Base-by-base conservation (phyloP, 345 rosid species). In the Kernera saxatilis region DNA sequence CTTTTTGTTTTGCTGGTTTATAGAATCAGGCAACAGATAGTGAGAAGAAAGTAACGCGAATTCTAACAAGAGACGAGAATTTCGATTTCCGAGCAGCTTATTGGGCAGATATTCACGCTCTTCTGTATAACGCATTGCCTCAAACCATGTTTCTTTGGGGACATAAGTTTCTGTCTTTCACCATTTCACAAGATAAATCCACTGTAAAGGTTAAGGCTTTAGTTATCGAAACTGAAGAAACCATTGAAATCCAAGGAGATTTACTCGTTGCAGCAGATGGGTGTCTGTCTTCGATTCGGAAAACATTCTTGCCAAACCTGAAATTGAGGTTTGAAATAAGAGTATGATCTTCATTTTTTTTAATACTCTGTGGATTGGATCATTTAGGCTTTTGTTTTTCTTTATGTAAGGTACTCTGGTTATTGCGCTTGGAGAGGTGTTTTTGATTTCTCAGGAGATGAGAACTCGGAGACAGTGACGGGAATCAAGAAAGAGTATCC, bases 371-470 rank as follows among this genome's bases (percentile, higher is more conserved):
- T 57, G 57, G 66, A 44, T 4, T 40, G 23, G 35, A 12, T 67
- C 5, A n/a, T 17, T 41, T 68, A 26, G 25, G 55, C 11, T 50
- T 66, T 59, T 19, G 44, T 15, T 64, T 40, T 18, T 23, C 0
- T 33, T 9, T 14, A 9, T 51, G 33, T 59, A 73, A 90, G 97
- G 84, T 88, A 93, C 69, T 87, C 92, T 2, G 93, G 93, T 49
- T 93, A 85, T 18, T 88, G 90, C 70, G 93, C 96, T 14, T 88
- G 93, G 97, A 80, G 92, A 82, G 92, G 98, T 40, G 79, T 90
- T 72, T 84, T 84, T 27, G 84, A 93, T 70, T 90, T 85, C 70
- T 78, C 88, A 5, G 84, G 71, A 36, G 55, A 54, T 39, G 93
- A 85, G 78, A 68, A 77, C 66, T 82, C 84, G 3, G 88, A 85